Conservation (phyloP, 257 asterid genomes). For the Euphrasia confusa region DNA sequence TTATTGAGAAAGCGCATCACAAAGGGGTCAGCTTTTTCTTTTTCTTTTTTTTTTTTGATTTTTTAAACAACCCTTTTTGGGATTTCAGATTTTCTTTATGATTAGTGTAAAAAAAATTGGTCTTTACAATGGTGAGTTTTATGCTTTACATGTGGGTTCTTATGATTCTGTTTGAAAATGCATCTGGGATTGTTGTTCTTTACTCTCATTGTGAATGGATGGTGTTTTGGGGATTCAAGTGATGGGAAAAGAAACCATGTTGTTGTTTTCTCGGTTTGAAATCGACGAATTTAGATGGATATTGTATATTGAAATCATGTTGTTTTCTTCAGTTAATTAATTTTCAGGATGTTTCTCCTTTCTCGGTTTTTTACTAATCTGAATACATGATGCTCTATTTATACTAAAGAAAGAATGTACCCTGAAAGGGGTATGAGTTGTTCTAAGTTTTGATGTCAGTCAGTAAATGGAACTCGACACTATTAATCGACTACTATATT, state of each 20-base stretch:
- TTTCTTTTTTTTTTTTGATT: slow-evolving; percentile 14
- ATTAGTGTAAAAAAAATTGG: background rate
- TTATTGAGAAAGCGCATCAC: slow-evolving; percentile 92
- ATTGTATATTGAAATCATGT: background rate
- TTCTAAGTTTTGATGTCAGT: slow-evolving; percentile 12
- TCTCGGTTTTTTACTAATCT: background rate
- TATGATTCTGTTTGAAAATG: background rate
- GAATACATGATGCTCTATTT: background rate
- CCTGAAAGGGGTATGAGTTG: slow-evolving; percentile 14
- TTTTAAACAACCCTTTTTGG: background rate
- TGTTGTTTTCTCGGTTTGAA: slow-evolving; percentile 2
- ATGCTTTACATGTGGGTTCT: slow-evolving; percentile 23
- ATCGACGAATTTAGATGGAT: background rate
- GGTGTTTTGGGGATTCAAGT: background rate
- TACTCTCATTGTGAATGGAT: background rate
- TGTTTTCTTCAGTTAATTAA: background rate
- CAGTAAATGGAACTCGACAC: slow-evolving; percentile 1
- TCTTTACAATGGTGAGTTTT: slow-evolving; percentile 1
- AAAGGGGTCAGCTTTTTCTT: slow-evolving; percentile 58
- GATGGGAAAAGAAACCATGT: too few species aligned
- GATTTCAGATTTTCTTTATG: background rate
- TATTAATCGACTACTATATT: background rate
- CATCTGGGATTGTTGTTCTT: background rate
- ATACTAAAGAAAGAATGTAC: background rate
- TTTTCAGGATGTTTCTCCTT: background rate